phyloP scores from a whole-genome alignment of 2,329 filamentous ascomycete genomes.

The Samsoniella hepiali region DNA sequence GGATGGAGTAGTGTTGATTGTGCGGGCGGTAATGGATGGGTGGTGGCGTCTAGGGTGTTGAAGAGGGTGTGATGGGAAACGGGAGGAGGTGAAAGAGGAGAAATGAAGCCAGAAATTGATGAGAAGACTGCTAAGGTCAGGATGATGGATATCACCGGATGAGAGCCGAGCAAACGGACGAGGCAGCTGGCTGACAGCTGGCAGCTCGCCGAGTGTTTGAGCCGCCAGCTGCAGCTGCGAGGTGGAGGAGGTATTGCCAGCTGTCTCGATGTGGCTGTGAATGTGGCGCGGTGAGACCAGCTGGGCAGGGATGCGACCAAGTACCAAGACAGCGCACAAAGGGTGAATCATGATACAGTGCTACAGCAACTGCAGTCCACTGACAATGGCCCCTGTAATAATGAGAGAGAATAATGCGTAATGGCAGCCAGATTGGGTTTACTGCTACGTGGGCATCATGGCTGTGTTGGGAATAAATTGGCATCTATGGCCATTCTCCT shows the following conservation, averaged over 20 bases:
- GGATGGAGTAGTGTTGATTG: background rate
- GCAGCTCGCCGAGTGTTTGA: background rate
- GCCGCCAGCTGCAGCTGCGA: background rate
- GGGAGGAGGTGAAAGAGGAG: background rate
- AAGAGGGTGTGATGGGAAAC: background rate
- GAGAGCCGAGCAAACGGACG: background rate
- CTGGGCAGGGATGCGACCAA: slow-evolving; percentile 6
- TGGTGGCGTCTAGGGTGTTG: background rate
- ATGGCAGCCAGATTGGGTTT: background rate
- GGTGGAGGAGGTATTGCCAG: slow-evolving; percentile 6
- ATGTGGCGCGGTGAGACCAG: slow-evolving; percentile 7
- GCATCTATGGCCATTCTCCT: background rate
- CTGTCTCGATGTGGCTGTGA: slow-evolving; percentile 13
- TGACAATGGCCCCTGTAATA: background rate
- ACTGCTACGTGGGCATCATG: background rate
- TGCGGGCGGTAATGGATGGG: background rate
- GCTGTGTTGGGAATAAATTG: background rate
- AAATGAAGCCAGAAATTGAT: background rate
- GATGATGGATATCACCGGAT: background rate
- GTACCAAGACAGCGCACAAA: too few relatives aligned
- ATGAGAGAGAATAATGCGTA: background rate
- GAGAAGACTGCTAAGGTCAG: background rate
- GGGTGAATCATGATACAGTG: too few relatives aligned
- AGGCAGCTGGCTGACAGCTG: background rate
- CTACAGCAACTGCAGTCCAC: background rate